A percentile compares a stretch with the other conserved stretches of the same genome.
Conservation (phyloP, 495 filamentous ascomycete species). For the Aspergillus asperescens region DNA sequence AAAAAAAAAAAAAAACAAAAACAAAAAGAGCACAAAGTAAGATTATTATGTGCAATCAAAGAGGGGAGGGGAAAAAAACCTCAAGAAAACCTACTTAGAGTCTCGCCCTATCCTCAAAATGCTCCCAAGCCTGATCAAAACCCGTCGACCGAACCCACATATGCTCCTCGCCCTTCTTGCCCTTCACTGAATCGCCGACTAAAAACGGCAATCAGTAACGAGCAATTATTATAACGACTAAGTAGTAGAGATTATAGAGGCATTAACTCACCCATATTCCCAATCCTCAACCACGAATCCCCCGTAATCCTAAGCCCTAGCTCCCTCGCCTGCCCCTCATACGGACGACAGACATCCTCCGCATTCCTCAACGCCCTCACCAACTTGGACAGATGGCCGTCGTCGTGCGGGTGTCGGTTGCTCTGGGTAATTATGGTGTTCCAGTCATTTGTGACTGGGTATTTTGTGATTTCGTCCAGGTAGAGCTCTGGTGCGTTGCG, state of each 20-base stretch:
- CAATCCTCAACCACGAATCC: constrained; percentile 66
- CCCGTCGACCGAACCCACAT: constrained; percentile 11
- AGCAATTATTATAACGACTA: background rate
- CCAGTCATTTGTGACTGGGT: constrained; percentile 45
- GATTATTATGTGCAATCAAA: no score
- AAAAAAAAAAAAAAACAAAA: no score
- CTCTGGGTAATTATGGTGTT: constrained; percentile 52
- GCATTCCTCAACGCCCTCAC: constrained; percentile 60
- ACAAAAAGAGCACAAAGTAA: no score
- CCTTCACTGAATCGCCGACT: constrained; percentile 6
- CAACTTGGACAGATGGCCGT: constrained; percentile 75
- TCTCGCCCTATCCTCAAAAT: constrained; percentile 1
- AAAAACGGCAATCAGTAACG: background rate
- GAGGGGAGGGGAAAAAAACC: no score
- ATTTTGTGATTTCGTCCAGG: constrained; percentile 49
- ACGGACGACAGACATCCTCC: constrained; percentile 41
- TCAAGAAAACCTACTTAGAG: no score
- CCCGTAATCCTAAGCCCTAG: constrained; percentile 52
- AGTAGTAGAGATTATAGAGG: background rate
- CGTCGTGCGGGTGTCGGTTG: constrained; percentile 52
- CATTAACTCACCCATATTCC: constrained; percentile 32
- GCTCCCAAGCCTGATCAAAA: constrained; percentile 10
- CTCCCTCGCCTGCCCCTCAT: constrained; percentile 36
- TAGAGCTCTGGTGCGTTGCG: constrained; percentile 50
- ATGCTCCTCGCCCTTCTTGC: background rate